These are phyloP conservation scores for Cucurbita ficifolia DNA, from an alignment of 306 rosid genomes.

Conservation along the genomic window DNA sequence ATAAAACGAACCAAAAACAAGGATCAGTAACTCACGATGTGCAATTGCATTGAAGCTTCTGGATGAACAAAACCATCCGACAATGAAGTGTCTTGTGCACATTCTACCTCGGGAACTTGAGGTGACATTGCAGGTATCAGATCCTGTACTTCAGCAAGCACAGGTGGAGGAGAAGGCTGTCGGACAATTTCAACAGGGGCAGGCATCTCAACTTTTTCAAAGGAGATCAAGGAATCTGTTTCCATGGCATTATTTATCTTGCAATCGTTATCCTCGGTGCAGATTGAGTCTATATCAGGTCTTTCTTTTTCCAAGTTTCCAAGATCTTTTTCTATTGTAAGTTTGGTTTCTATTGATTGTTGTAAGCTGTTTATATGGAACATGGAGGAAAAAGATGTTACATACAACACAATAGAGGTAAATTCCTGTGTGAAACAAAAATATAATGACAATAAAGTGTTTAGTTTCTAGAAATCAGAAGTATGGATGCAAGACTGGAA, in stretches of 20 bases:
- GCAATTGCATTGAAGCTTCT: conserved; percentile 67
- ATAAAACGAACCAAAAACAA: background rate
- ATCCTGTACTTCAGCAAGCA: conserved; percentile 87
- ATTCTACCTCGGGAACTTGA: conserved; percentile 30
- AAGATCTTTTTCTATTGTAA: conserved; percentile 21
- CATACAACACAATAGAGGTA: background rate
- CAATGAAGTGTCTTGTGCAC: conserved; percentile 27
- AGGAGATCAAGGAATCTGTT: conserved; percentile 65
- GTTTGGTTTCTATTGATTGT: conserved; percentile 30
- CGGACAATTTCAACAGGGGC: conserved; percentile 45
- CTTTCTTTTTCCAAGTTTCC: conserved; percentile 22
- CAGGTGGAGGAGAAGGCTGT: conserved; percentile 91
- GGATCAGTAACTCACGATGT: conserved; percentile 48
- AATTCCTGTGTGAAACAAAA: conserved; percentile 4
- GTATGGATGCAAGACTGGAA: background rate
- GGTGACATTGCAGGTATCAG: conserved; percentile 57
- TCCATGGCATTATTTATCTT: conserved; percentile 25
- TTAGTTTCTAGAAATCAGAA: background rate
- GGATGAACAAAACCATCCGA: conserved; percentile 39
- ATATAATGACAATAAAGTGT: conserved; percentile 2
- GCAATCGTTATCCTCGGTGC: conserved; percentile 21
- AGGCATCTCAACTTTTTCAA: conserved; percentile 41
- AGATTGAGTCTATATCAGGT: conserved; percentile 26
- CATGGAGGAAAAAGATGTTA: conserved; percentile 5
- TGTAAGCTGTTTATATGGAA: conserved; percentile 35